Evolutionary conservation across 225 moss, liverwort and hornwort genomes (phyloP), one percentile per base, ranked within the genome.

Genomic region (Rhytidiadelphus loreus): DNA sequence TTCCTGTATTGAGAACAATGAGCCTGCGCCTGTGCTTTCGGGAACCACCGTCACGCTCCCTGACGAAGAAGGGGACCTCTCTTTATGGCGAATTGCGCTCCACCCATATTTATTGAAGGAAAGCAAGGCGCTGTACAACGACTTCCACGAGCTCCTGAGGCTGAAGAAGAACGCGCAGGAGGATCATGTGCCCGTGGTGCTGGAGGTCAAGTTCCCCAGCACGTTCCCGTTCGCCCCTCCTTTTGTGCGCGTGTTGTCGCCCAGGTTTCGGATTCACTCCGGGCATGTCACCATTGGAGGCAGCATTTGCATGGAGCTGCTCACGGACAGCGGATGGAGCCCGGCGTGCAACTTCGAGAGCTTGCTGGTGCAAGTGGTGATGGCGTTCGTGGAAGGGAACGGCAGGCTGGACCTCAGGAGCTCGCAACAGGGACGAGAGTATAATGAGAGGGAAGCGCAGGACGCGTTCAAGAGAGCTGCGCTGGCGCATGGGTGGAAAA

Each of bases 301-400:
- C 75, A 96, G 96, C 85, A 96, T 96, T 71, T 96, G 96, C 87
- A 96, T 96, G 96, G 96, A 96, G 92, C 93, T 96, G 2, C 94
- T 96, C n/a, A 96, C 96, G 7, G 89, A 90, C 24, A 94, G 95
- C 81, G 96, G 93, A 8, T 96, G 96, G 96, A 92, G 94, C 81
- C 96, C 96, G 9, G 94, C 95, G 7, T 95, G 95, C 88, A 94
- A 94, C 53, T 95, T 96, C 56, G 95, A 96, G 87, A 96, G 92
- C 69, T 88, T 96, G 86, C 82, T 96, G 15, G 96, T 96, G 83
- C 96, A 96, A 79, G 93, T 96, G 62, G 93, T 96, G 55, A 95
- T 95, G 90, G 95, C 96, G 10, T 92, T 96, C 32, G 87, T 96
- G 30, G 95, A 96, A 77, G 96, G 96, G 37, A 90, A 93, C 16